Evolutionary conservation across 768 basidiomycete genomes (phyloP).

Genomic region (Lentinula guzmanii): DNA sequence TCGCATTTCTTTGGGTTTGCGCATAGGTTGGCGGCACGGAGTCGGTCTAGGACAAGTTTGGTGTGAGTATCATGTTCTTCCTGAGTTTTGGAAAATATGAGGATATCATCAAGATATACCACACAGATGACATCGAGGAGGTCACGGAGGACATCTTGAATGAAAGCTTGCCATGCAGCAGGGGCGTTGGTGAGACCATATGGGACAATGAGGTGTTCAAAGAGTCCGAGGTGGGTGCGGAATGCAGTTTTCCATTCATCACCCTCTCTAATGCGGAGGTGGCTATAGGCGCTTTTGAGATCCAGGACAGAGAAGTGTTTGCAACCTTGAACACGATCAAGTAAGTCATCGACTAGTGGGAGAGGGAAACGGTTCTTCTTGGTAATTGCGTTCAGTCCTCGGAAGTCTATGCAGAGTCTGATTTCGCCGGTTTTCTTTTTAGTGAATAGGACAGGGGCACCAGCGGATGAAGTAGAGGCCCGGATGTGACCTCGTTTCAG

Average conservation of each 20-base stretch:
- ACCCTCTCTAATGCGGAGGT: constrained; percentile 15
- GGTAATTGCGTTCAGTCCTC: too few relatives aligned
- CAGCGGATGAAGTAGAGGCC: too few relatives aligned
- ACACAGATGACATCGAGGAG: constrained; percentile 14
- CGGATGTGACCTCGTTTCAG: too few relatives aligned
- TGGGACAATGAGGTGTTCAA: constrained; percentile 33
- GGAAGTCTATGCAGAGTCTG: too few relatives aligned
- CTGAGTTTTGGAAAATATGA: constrained; percentile 26
- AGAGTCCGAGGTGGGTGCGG: constrained; percentile 26
- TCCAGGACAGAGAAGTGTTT: too few relatives aligned
- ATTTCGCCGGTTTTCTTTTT: too few relatives aligned
- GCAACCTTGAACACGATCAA: too few relatives aligned
- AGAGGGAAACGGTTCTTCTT: too few relatives aligned
- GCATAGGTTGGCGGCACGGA: constrained; percentile 22
- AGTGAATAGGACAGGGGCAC: too few relatives aligned
- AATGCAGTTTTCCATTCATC: constrained; percentile 39
- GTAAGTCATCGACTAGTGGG: too few relatives aligned
- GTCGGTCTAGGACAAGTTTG: constrained; percentile 12
- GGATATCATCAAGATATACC: constrained; percentile 27
- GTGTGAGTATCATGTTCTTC: constrained; percentile 15
- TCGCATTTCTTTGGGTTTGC: constrained; percentile 30
- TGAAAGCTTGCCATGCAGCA: constrained; percentile 28
- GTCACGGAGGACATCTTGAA: constrained; percentile 34
- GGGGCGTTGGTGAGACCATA: constrained; percentile 30
- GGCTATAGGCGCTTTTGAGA: too few relatives aligned